Conservation (phyloP, 176 grass and related monocot species). For the Hordeum vulgare region MorexV3_pseudomolecules_assembly NC_058519.1:95305637-95306136, state of each 20-base stretch:
- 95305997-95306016: background rate
- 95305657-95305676: constrained; percentile 11
- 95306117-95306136: background rate
- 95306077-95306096: background rate
- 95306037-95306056: background rate
- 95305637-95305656: constrained; percentile 21
- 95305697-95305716: constrained; percentile 32
- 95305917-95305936: background rate
- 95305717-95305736: constrained; percentile 38
- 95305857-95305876: constrained; percentile 21
- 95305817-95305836: constrained; percentile 15
- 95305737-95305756: constrained; percentile 31
- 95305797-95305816: background rate
- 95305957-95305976: background rate
- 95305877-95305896: constrained; percentile 46
- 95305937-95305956: background rate
- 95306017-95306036: background rate
- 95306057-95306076: background rate
- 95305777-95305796: constrained; percentile 21
- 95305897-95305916: constrained; percentile 35
- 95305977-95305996: background rate
- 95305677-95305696: constrained; percentile 25
- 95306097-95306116: background rate
- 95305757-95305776: constrained; percentile 24
- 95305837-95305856: constrained; percentile 2